phyloP scores from a whole-genome alignment of 2,329 filamentous ascomycete species.

The Lasiodiplodia sp. region DNA sequence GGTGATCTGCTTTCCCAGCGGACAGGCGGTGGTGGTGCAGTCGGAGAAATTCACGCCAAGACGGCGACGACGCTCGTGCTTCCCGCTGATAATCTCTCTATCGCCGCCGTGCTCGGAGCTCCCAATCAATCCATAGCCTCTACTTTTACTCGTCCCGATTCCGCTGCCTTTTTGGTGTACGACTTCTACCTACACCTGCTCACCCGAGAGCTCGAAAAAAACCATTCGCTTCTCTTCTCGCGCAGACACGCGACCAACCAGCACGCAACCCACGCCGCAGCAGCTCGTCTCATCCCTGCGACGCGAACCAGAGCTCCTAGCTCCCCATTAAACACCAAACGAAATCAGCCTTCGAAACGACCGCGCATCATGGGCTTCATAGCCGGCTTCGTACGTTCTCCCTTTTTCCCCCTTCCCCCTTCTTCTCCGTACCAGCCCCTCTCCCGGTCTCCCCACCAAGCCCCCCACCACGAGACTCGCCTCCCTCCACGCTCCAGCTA shows the following conservation, averaged over 20 bases:
- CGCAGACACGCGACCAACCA: background rate
- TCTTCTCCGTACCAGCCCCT: background rate
- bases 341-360: background rate
- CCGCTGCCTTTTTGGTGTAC: background rate
- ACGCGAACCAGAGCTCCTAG: background rate
- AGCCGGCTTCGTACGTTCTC: conserved; percentile 56
- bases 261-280: conserved; percentile 4
- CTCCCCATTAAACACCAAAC: background rate
- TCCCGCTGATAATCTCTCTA: conserved; percentile 27
- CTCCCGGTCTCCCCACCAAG: background rate
- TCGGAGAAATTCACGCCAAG: conserved; percentile 29
- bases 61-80: conserved; percentile 10
- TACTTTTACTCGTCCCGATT: background rate
- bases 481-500: conserved; percentile 13
- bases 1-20: background rate
- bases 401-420: background rate
- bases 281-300: conserved; percentile 4
- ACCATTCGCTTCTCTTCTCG: background rate
- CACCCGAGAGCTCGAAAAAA: background rate
- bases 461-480: background rate
- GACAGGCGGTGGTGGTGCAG: conserved; percentile 9
- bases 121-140: background rate
- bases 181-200: background rate
- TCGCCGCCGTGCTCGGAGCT: conserved; percentile 26
- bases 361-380: conserved; percentile 56